Conservation (phyloP, 2,329 filamentous ascomycete genomes). For the Emergomyces orientalis region DNA sequence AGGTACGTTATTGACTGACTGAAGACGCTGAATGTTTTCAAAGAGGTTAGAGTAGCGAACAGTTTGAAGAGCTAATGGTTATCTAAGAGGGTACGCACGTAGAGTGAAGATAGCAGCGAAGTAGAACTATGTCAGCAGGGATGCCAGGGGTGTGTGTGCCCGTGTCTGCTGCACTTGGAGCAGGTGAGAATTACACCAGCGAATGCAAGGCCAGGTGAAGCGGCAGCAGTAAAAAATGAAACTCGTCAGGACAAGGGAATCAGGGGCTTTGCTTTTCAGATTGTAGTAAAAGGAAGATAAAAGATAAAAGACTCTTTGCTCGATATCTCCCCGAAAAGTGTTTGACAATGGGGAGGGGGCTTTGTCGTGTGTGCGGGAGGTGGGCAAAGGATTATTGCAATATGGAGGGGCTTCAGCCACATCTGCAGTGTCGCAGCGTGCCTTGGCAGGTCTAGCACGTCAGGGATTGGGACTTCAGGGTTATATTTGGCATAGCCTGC, state of each 20-base stretch:
- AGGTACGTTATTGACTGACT: not conserved
- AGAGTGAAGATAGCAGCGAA: not conserved
- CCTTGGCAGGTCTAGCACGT: not conserved
- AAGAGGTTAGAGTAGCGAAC: not conserved
- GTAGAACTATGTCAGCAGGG: not conserved
- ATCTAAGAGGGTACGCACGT: not conserved
- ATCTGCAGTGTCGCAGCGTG: not conserved
- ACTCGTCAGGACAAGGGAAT: not conserved
- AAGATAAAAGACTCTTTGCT: too few relatives aligned
- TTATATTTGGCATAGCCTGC: constrained; percentile 1
- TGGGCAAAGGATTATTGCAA: not conserved
- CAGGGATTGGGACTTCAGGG: not conserved
- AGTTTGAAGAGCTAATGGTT: not conserved
- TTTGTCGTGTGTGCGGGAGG: not conserved
- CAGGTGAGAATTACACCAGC: too few relatives aligned
- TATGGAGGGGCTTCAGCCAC: constrained; percentile 2
- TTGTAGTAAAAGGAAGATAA: not conserved
- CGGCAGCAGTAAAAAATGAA: not conserved
- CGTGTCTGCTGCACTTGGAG: not conserved
- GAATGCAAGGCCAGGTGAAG: not conserved
- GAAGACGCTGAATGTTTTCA: not conserved
- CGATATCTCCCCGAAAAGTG: not conserved
- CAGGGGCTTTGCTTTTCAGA: not conserved
- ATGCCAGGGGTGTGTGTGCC: not conserved
- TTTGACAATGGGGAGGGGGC: not conserved